phyloP scores from a whole-genome alignment of 805 yeast species.

The Metschnikowia drakensbergensis region DNA sequence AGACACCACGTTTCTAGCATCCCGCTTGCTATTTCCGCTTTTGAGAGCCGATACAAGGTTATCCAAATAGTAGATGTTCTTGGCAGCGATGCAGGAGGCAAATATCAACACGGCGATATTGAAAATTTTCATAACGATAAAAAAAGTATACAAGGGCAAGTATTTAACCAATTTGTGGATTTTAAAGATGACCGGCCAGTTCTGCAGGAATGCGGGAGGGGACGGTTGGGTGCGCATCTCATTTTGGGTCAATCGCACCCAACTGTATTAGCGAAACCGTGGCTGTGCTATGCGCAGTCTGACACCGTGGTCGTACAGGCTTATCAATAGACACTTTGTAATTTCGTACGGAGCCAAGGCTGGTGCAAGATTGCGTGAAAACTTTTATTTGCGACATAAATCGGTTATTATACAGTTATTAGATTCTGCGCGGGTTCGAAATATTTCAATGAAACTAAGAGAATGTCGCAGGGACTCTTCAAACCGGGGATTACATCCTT shows the following conservation, averaged over 20 bases:
- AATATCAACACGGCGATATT: constrained; percentile 13
- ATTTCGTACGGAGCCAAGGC: background rate
- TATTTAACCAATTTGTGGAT: background rate
- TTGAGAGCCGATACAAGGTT: constrained; percentile 12
- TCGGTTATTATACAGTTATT: constrained; percentile 1
- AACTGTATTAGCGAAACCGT: background rate
- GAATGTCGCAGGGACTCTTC: constrained; percentile 3
- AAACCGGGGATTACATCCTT: background rate
- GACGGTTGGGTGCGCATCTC: constrained; percentile 1
- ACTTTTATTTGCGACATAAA: background rate
- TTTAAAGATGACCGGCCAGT: background rate
- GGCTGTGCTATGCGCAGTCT: background rate
- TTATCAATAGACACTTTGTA: background rate
- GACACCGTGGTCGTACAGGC: background rate
- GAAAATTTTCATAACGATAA: constrained; percentile 11
- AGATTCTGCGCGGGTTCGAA: constrained; percentile 3
- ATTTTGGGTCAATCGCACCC: constrained; percentile 3
- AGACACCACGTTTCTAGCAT: constrained; percentile 19
- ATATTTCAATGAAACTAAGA: constrained; percentile 5
- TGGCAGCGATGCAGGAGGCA: constrained; percentile 16
- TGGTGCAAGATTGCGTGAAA: background rate
- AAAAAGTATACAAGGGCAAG: too few relatives aligned
- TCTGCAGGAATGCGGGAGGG: constrained; percentile 2
- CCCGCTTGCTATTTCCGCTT: constrained; percentile 13
- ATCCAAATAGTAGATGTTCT: constrained; percentile 15